Conservation (phyloP, 805 yeast genomes). For the Lachancea sp. region DNA sequence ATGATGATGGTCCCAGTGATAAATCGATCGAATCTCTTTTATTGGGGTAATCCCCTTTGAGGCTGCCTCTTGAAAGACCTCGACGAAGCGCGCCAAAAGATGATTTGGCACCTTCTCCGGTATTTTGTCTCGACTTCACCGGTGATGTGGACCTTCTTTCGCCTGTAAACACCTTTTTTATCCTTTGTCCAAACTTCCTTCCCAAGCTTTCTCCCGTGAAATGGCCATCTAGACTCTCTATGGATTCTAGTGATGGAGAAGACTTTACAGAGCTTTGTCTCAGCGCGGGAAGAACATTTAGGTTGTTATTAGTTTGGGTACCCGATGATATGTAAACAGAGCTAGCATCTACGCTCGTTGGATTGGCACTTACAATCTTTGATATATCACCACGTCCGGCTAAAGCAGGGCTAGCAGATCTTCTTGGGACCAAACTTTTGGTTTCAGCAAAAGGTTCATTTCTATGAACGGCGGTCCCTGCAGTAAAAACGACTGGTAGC, state of each 20-base stretch:
- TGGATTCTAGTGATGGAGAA: slow-evolving; percentile 6
- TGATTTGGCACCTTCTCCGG: slow-evolving; percentile 23
- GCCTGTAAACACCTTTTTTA: slow-evolving; percentile 20
- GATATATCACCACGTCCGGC: slow-evolving; percentile 9
- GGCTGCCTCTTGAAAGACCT: slow-evolving; percentile 13
- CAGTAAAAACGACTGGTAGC: background rate
- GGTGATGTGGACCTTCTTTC: slow-evolving; percentile 19
- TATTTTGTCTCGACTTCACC: slow-evolving; percentile 22
- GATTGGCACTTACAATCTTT: slow-evolving; percentile 8
- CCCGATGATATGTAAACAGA: slow-evolving; percentile 10
- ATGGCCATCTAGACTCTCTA: slow-evolving; percentile 10
- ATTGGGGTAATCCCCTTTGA: slow-evolving; percentile 9
- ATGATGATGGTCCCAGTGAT: background rate
- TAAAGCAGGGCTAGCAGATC: slow-evolving; percentile 6
- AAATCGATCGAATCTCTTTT: slow-evolving; percentile 3
- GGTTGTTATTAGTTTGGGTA: slow-evolving; percentile 4
- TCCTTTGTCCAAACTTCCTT: slow-evolving; percentile 14
- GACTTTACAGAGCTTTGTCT: slow-evolving; percentile 2
- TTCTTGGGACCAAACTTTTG: background rate
- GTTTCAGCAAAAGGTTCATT: slow-evolving; percentile 2
- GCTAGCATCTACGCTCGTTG: slow-evolving; percentile 5
- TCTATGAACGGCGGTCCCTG: background rate
- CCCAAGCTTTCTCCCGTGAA: slow-evolving; percentile 21
- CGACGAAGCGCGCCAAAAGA: slow-evolving; percentile 16
- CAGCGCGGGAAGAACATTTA: background rate